Evolutionary conservation across 768 basidiomycete genomes (phyloP).

Genomic region (Gautieria morchelliformis): DNA sequence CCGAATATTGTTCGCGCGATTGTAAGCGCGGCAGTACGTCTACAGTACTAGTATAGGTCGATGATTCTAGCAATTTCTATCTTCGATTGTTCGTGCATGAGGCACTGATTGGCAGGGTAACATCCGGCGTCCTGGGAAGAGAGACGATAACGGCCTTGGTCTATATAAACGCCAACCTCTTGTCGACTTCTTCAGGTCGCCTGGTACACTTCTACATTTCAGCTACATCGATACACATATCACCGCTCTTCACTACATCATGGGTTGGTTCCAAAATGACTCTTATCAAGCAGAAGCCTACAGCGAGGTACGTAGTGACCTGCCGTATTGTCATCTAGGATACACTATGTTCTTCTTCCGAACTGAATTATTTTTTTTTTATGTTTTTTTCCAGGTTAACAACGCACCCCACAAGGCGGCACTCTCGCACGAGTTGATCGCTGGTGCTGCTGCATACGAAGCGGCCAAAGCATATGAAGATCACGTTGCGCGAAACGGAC

Average conservation of each 20-base stretch:
- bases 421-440: slow-evolving; percentile 58
- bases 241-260: slow-evolving; percentile 15
- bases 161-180: no score
- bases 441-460: slow-evolving; percentile 58
- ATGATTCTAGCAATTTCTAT: no score
- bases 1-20: no score
- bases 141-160: no score
- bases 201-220: background rate
- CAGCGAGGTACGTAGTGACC: slow-evolving; percentile 23
- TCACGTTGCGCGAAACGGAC: slow-evolving; percentile 40
- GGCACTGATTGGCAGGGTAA: no score
- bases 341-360: background rate
- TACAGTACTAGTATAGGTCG: no score
- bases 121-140: no score
- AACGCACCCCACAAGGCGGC: slow-evolving; percentile 46
- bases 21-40: no score
- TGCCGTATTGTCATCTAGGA: slow-evolving; percentile 13
- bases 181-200: no score
- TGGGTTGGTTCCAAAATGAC: slow-evolving; percentile 35
- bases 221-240: background rate
- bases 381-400: slow-evolving; percentile 25
- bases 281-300: slow-evolving; percentile 35
- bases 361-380: background rate
- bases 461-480: slow-evolving; percentile 57
- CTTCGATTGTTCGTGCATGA: no score